These are phyloP conservation scores for Polytrichum formosum DNA, from an alignment of 225 moss, liverwort and hornwort genomes.

Conservation along the genomic window DNA sequence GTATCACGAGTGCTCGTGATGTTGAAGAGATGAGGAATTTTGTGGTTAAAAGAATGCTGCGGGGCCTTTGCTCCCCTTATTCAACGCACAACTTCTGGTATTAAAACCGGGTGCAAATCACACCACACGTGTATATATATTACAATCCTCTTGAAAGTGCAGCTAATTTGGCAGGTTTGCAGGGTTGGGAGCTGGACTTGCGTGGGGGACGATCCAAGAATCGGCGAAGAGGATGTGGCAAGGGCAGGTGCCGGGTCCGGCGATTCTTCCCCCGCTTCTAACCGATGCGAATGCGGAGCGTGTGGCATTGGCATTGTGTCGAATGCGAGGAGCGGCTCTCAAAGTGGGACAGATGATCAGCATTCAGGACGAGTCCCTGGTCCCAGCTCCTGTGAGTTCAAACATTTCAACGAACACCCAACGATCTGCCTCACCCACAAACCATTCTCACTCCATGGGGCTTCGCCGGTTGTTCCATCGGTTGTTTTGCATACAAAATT, in stretches of 20 bases:
- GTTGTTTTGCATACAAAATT: too few species aligned
- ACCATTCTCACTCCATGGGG: too few species aligned
- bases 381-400: constrained; percentile 69
- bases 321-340: constrained; percentile 96
- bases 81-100: too few species aligned
- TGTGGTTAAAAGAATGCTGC: too few species aligned
- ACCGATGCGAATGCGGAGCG: constrained; percentile 96
- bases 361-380: constrained; percentile 91
- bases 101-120: too few species aligned
- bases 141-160: not conserved
- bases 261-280: constrained; percentile 74
- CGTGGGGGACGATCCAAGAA: constrained; percentile 90
- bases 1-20: too few species aligned
- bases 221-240: constrained; percentile 88
- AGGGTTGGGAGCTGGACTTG: constrained; percentile 97
- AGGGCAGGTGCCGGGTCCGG: constrained; percentile 72
- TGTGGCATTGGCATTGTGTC: constrained; percentile 82
- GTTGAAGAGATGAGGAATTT: too few species aligned
- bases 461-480: too few species aligned
- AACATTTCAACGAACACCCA: too few species aligned
- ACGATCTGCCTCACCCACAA: not conserved
- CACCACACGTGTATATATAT: too few species aligned
- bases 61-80: too few species aligned
- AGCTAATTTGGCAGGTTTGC: constrained; percentile 74
- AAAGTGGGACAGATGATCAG: constrained; percentile 99